These are phyloP conservation scores for Colletotrichum sp. DNA, from an alignment of 2,329 filamentous ascomycete genomes.

Conservation along the genomic window DNA sequence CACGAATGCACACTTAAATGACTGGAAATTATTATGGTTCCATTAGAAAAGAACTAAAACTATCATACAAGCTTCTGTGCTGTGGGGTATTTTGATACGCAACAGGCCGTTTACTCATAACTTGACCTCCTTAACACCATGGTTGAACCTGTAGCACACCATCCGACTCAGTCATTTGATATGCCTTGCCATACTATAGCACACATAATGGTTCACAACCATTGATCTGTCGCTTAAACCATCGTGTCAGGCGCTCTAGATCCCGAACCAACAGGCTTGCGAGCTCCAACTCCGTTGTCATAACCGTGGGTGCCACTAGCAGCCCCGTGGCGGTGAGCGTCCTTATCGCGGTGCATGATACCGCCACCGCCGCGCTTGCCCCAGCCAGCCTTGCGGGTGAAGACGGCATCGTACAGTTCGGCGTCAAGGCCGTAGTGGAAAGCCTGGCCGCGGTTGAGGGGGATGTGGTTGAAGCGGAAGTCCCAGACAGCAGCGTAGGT, in stretches of 20 bases:
- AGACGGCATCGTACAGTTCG: constrained; percentile 58
- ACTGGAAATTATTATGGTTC: no score
- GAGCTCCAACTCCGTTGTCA: neutral
- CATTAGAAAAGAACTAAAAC: neutral
- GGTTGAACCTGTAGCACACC: neutral
- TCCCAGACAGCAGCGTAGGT: constrained; percentile 72
- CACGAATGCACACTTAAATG: no score
- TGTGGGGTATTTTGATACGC: neutral
- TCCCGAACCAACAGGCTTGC: constrained; percentile 16
- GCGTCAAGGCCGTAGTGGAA: constrained; percentile 53
- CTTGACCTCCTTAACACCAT: neutral
- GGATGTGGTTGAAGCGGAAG: constrained; percentile 69
- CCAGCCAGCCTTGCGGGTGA: constrained; percentile 66
- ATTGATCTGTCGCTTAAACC: neutral
- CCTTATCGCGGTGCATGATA: constrained; percentile 25
- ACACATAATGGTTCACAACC: fast-evolving
- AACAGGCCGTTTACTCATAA: neutral
- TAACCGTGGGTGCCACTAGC: neutral
- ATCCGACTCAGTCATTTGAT: neutral
- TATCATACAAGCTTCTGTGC: neutral
- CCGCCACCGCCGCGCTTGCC: constrained; percentile 35
- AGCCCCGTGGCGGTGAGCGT: neutral
- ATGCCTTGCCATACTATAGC: neutral
- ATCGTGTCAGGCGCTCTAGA: constrained; percentile 1
- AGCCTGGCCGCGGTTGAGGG: constrained; percentile 60